Evolutionary conservation across 78 protist genomes (phyloP).

Genomic region (Dictyostelium capitatum): DNA sequence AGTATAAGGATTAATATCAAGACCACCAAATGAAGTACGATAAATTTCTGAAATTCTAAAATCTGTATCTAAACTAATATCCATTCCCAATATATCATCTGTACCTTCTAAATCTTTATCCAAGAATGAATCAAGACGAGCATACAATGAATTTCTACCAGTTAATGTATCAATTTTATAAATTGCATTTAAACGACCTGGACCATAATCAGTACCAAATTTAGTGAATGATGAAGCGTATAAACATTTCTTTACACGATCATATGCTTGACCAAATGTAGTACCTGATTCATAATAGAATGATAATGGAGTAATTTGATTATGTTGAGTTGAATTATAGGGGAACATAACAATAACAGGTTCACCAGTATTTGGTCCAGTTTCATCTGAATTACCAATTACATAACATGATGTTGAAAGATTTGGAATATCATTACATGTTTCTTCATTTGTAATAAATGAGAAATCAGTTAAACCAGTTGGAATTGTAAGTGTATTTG

Average conservation of each 20-base stretch:
- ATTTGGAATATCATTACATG: slow-evolving; percentile 42
- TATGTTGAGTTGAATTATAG: slow-evolving; percentile 8
- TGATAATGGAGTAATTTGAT: slow-evolving; percentile 4
- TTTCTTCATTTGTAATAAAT: slow-evolving; percentile 65
- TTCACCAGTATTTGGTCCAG: not conserved
- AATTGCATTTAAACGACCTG: slow-evolving; percentile 41
- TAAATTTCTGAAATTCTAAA: slow-evolving; percentile 21
- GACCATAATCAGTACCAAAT: slow-evolving; percentile 54
- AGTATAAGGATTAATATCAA: slow-evolving; percentile 16
- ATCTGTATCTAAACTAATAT: not conserved
- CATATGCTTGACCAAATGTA: slow-evolving; percentile 29
- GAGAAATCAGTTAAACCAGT: slow-evolving; percentile 12
- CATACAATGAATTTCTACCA: not conserved
- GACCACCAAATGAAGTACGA: slow-evolving; percentile 23
- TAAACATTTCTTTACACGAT: slow-evolving; percentile 1
- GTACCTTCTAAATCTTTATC: slow-evolving; percentile 1
- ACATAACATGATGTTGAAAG: slow-evolving; percentile 38
- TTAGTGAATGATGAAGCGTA: slow-evolving; percentile 43
- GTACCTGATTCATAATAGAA: slow-evolving; percentile 44
- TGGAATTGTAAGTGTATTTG: not conserved
- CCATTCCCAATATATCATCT: slow-evolving; percentile 5
- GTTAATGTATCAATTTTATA: not conserved
- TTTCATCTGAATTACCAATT: slow-evolving; percentile 3
- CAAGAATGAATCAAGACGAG: slow-evolving; percentile 1
- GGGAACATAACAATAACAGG: slow-evolving; percentile 62